Evolutionary conservation across 306 rosid genomes (phyloP), one percentile per base, ranked within the genome.

Genomic region (Dryas alaskensis): DNA sequence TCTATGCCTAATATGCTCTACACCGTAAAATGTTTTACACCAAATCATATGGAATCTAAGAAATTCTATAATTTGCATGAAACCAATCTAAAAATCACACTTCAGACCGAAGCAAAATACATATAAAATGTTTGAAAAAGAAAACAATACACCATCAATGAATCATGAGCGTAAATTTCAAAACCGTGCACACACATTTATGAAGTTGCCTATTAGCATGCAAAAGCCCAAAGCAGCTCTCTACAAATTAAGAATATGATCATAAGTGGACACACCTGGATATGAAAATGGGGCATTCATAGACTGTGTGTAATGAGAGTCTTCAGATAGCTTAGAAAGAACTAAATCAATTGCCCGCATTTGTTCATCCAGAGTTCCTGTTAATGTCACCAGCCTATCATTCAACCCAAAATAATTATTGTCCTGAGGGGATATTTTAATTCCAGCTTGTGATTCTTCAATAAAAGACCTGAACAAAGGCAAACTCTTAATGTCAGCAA

Each of bases 381-480:
- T 81, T 77, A 95, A 57, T 14, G 98, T 92, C 71, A 95, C 99
- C 62, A 95, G 90, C 89, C 99, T 88, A 83, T 95, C 99, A 79
- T 86, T 95, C 76, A 88, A 84, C 57, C 97, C 99, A 79, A 79
- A 89, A 78, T 88, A 95, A 83, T 87, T 92, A 84, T 90, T 89
- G 84, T 95, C 99, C 81, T 95, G 99, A 67, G 99, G 99, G 48
- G 99, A 95, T 87, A 95, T 95, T 84, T 95, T 95, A 77, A 95
- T 95, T 84, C 97, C 90, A 79, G 99, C 99, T 73, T 86, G 97
- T 44, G 99, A 92, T 2, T 92, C 99, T 82, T 95, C 99, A 78
- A 95, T 95, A 79, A 95, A 95, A 62, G 99, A 87, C 89, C 99
- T 95, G 87, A 59, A 57, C 79, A 81, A 79, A 50, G 48, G 62